These are phyloP conservation scores for Nothophaeocryptopus gaeumannii DNA, from an alignment of 2,329 filamentous ascomycete genomes.

Conservation along the genomic window DNA sequence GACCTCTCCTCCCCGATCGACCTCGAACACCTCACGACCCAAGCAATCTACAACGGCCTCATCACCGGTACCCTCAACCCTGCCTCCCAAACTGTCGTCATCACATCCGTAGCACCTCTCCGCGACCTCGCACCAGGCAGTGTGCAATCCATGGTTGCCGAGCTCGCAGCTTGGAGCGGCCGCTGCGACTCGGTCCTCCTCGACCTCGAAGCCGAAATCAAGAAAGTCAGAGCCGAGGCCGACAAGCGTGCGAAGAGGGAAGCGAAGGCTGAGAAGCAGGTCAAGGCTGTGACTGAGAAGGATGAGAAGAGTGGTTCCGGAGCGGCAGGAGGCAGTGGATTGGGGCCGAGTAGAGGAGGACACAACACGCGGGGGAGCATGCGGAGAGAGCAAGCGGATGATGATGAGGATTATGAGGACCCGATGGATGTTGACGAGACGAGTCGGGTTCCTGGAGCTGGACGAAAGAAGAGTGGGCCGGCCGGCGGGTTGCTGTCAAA, in stretches of 20 bases:
- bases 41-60: slow-evolving; percentile 81
- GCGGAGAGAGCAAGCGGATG: slow-evolving; percentile 23
- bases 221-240: slow-evolving; percentile 55
- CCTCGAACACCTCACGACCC: slow-evolving; percentile 82
- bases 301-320: slow-evolving; percentile 20
- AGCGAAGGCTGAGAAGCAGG: slow-evolving; percentile 41
- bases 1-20: slow-evolving; percentile 64
- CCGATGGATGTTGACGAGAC: slow-evolving; percentile 36
- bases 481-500: slow-evolving; percentile 1
- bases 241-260: slow-evolving; percentile 42
- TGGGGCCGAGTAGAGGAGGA: slow-evolving; percentile 9
- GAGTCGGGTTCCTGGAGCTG: background rate
- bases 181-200: slow-evolving; percentile 72
- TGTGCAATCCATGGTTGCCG: slow-evolving; percentile 64
- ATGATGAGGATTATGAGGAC: slow-evolving; percentile 32
- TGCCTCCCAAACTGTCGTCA: slow-evolving; percentile 67
- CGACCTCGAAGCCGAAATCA: slow-evolving; percentile 74
- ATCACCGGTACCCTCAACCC: slow-evolving; percentile 82
- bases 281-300: slow-evolving; percentile 33
- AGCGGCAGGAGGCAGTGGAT: slow-evolving; percentile 4
- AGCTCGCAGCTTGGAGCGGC: slow-evolving; percentile 71
- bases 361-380: slow-evolving; percentile 15
- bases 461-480: slow-evolving; percentile 18
- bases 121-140: slow-evolving; percentile 78
- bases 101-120: slow-evolving; percentile 77